Base-by-base conservation (phyloP, 495 filamentous ascomycete species). In the Chlorociboria aeruginascens region DNA sequence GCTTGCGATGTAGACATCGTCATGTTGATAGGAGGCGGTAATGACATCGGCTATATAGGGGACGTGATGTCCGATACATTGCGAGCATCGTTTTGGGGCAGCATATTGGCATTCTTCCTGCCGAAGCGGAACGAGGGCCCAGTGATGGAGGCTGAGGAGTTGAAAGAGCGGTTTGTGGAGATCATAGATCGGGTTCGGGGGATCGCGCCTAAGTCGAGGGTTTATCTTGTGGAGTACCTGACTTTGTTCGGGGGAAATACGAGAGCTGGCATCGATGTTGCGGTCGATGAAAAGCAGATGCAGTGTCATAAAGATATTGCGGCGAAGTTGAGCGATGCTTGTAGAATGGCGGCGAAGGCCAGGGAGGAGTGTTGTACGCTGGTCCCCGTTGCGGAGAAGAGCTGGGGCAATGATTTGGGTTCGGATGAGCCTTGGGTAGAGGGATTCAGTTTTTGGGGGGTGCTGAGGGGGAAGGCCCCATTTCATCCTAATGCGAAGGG, bases 201-300 rank as follows among this genome's bases (percentile, higher is more conserved):
- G 36, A 57, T 40, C 31, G 64, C 68, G 1, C 69, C 67, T 12
- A 32, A 46, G 3, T 62, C 67, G 14, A 52, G 46, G 4, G 53
- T 72, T 16, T 61, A 59, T 13, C 57, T 72, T 29, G 65, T 72
- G 10, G 66, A 72, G 55, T 72, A 72, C 46, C 56, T 70, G 39
- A 60, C 68, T 16, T 46, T 72, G 12, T 54, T 70, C 8, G 69
- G 67, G 7, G 36, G 51, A 17, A 57, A 62, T 44, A 64, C 61
- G 16, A 53, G 50, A 29, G 52, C 69, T 11, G 48, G 46, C 8
- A 32, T 49, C 25, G 63, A 69, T 46, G 61, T 66, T 36, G 39
- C 59, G 7, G 63, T 72, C 29, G 52, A 50, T 50, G 56, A 56
- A 37, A 63, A 66, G 14, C 56, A 60, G 30, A 54, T 70, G 1